Evolutionary conservation across 2,329 filamentous ascomycete genomes (phyloP), one percentile per base, ranked within the genome.

Genomic region (Cercospora sesami): DNA sequence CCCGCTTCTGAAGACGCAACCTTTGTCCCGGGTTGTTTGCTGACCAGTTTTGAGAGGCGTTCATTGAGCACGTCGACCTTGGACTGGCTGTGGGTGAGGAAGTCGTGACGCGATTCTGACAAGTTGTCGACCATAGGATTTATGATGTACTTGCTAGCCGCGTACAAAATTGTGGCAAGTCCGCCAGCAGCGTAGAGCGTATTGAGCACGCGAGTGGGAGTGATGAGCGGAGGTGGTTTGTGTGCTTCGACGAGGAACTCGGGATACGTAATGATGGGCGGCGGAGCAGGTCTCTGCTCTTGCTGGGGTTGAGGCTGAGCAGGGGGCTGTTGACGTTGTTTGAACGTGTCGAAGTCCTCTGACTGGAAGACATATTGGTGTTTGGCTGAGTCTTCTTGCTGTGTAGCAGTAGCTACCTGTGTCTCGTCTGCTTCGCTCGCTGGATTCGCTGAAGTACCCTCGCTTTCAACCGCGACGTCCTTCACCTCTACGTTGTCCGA

Each of bases 91-190:
- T 86, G 86, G 28, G 78, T 75, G 63, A 84, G 82, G 23, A 89
- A 83, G 14, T 88, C 86, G 69, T 87, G 87, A 14, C 87, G 84
- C 9, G 87, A 82, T 63, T 82, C 81, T 6, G 82, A 83, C 1
- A 90, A 81, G 26, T 75, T 80, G 6, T 83, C 81, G 6, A 85
- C 78, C 86, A 89, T 88, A 80, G 80, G 92, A 36, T 83, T 84
- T 53, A 94, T 80, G 59, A 92, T 83, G 77, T 87, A 91, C 73
- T 87, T 90, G 73, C 89, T 89, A 5, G 89, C 84, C 71, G 90
- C 91, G 78, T 94, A 93, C 68, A 92, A 79, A 48, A 82, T 81
- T 3, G 86, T 83, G 21, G 85, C 84, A 5, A 87, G 74, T 3
- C 85, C 86, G 9, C 84, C 84, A 10, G 86, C 81, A 21, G 83